Conservation (phyloP, 1,284 basidiomycete species). For the Baeospora myosura region DNA sequence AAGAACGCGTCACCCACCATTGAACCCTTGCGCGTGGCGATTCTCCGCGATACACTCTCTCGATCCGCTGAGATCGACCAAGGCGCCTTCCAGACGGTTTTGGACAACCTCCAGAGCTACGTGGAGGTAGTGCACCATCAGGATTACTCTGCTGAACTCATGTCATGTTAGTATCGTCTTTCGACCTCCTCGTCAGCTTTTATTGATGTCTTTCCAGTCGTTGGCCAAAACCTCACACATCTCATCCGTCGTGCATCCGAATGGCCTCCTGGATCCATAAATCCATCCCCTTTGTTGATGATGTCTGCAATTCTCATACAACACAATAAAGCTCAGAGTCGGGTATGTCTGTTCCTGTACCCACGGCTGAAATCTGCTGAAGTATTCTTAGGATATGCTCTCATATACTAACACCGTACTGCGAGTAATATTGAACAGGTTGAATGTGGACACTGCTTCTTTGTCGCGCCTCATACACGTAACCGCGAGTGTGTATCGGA, state of each 20-base stretch:
- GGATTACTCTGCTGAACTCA: slow-evolving; percentile 39
- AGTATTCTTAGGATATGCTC: slow-evolving; percentile 44
- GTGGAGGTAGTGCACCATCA: slow-evolving; percentile 49
- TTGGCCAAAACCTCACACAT: slow-evolving; percentile 44
- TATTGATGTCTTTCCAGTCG: slow-evolving; percentile 30
- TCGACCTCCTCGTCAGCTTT: slow-evolving; percentile 1
- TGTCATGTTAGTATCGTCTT: slow-evolving; percentile 40
- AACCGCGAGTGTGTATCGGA: slow-evolving; percentile 36
- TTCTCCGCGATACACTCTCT: slow-evolving; percentile 49
- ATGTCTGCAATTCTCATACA: slow-evolving; percentile 47
- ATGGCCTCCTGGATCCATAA: slow-evolving; percentile 35
- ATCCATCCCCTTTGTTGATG: slow-evolving; percentile 48
- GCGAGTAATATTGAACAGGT: slow-evolving; percentile 43
- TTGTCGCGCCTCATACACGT: slow-evolving; percentile 47
- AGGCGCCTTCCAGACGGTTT: slow-evolving; percentile 37
- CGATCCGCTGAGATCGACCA: slow-evolving; percentile 43
- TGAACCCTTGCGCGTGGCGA: slow-evolving; percentile 38
- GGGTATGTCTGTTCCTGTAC: slow-evolving; percentile 31
- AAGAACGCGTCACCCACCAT: slow-evolving; percentile 22
- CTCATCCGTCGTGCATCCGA: slow-evolving; percentile 52
- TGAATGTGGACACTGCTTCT: slow-evolving; percentile 36
- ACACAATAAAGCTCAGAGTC: slow-evolving; percentile 51
- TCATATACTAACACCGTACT: slow-evolving; percentile 50
- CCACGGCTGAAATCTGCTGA: slow-evolving; percentile 5
- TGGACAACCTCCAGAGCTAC: slow-evolving; percentile 50